Percentiles rank a stretch among this genome's conserved stretches.
Evolutionary conservation across 2,329 filamentous ascomycete species (phyloP).

Genomic region (Sporothrix inflata): DNA sequence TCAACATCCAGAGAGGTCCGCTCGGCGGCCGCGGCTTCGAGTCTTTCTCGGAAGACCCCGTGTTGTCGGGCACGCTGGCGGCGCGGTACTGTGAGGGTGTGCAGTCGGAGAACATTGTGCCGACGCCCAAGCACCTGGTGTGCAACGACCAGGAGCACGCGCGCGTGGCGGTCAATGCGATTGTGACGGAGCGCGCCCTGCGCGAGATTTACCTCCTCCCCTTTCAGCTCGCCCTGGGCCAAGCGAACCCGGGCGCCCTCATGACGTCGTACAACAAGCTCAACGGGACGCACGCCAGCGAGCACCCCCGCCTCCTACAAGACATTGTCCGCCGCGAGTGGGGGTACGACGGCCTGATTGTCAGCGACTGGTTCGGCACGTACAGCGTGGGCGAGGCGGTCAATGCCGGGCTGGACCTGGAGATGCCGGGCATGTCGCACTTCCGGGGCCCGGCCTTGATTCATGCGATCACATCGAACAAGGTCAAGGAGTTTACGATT

Average conservation of each 20-base stretch:
- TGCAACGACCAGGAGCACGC: conserved; percentile 48
- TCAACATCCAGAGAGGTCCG: conserved; percentile 47
- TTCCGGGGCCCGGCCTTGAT: conserved; percentile 35
- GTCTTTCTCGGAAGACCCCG: conserved; percentile 46
- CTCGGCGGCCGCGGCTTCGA: conserved; percentile 48
- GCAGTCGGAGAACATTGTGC: conserved; percentile 42
- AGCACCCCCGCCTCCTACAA: conserved; percentile 42
- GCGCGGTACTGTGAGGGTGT: conserved; percentile 44
- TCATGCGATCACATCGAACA: conserved; percentile 30
- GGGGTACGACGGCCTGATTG: conserved; percentile 45
- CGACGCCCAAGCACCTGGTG: conserved; percentile 48
- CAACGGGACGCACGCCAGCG: conserved; percentile 45
- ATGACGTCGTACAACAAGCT: conserved; percentile 49
- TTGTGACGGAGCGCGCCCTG: conserved; percentile 45
- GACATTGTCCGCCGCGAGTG: conserved; percentile 45
- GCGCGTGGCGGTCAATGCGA: conserved; percentile 43
- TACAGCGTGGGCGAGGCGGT: conserved; percentile 37
- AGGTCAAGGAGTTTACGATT: conserved; percentile 36
- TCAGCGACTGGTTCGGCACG: conserved; percentile 46
- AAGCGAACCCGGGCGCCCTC: conserved; percentile 42
- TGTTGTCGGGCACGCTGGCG: conserved; percentile 43
- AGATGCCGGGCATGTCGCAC: conserved; percentile 40
- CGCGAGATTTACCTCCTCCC: conserved; percentile 47
- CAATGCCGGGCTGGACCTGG: conserved; percentile 38
- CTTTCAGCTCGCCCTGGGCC: conserved; percentile 45